These are phyloP conservation scores for Tricholoma hemisulphureum DNA, from an alignment of 768 basidiomycete species.

Conservation along the genomic window DNA sequence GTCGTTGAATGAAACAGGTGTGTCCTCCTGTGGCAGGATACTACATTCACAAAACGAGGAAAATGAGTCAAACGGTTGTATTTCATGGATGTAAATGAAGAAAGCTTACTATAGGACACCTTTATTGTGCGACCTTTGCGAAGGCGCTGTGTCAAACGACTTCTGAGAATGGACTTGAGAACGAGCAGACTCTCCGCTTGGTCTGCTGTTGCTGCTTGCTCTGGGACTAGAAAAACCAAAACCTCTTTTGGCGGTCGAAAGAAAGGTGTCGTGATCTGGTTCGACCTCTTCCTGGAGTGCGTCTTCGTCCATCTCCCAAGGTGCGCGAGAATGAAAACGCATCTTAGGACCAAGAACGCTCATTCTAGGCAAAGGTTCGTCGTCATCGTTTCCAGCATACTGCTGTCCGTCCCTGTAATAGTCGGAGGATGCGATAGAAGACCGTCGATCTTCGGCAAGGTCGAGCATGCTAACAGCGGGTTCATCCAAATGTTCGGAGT, in stretches of 20 bases:
- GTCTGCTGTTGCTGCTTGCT: constrained; percentile 42
- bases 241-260: constrained; percentile 32
- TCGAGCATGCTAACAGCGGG: constrained; percentile 54
- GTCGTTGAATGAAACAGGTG: constrained; percentile 46
- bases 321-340: constrained; percentile 77
- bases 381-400: constrained; percentile 41
- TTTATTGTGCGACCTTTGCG: constrained; percentile 47
- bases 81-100: too few relatives aligned
- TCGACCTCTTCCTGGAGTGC: constrained; percentile 47
- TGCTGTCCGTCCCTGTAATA: constrained; percentile 33
- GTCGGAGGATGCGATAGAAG: constrained; percentile 30
- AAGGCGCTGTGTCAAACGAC: constrained; percentile 59
- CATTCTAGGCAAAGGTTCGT: constrained; percentile 50
- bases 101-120: constrained; percentile 59
- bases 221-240: constrained; percentile 49
- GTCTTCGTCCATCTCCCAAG: constrained; percentile 71
- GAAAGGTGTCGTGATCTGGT: constrained; percentile 36
- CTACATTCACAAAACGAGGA: constrained; percentile 30
- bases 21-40: constrained; percentile 58
- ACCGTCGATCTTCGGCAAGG: constrained; percentile 51
- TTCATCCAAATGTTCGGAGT: constrained; percentile 44
- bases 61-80: constrained; percentile 5
- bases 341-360: constrained; percentile 82
- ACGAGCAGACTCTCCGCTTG: constrained; percentile 63
- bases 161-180: constrained; percentile 51